Evolutionary conservation across 495 filamentous ascomycete genomes (phyloP), one percentile per base, ranked within the genome.

Genomic region (Talaromyces liani): DNA sequence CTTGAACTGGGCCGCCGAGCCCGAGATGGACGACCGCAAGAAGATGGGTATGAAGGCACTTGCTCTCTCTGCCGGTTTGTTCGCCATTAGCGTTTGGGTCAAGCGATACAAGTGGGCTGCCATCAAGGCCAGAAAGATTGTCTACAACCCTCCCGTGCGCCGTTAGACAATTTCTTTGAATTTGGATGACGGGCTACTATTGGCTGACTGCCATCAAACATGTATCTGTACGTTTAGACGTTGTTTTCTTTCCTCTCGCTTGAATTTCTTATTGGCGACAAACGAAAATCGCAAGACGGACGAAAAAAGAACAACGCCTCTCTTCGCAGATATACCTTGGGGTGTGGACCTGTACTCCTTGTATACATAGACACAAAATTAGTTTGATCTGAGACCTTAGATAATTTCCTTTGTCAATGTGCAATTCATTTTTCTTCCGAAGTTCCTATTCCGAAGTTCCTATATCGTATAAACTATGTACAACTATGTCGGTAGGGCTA

Each of bases 81-180:
- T 90, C 65, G 93, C 90, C 47, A 66, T 98, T 66, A 93, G 89
- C 76, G 86, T 99, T 67, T 99, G 93, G 93, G 88, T 99, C 66
- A 99, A 99, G 91, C 87, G 85, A 77, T 98, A 99, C 86, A 97
- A 97, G 85, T 99, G 94, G 94, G 77, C 90, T 39, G 87, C 89
- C 63, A 79, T 99, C 78, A 99, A 99, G 88, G 88, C 93, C 63
- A 86, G 94, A 69, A 95, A 97, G 84, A 77, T 99, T 69, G 84
- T 90, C 68, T 93, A 93, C 81, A 88, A 88, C 75, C 89, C 91
- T 47, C 91, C 91, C 6, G 73, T 83, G 65, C 77, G 77, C 63
- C 77, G 76, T 66, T 80, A 71, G 75, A 73, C 64, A 12, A 14
- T 49, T 25, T 62, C n/a, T 64, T 62, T 16, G 51, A 54, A 27